Percentiles rank a stretch among this genome's conserved stretches.
phyloP scores from a whole-genome alignment of 2,329 filamentous ascomycete species.

The Trichoderma gracile region DNA sequence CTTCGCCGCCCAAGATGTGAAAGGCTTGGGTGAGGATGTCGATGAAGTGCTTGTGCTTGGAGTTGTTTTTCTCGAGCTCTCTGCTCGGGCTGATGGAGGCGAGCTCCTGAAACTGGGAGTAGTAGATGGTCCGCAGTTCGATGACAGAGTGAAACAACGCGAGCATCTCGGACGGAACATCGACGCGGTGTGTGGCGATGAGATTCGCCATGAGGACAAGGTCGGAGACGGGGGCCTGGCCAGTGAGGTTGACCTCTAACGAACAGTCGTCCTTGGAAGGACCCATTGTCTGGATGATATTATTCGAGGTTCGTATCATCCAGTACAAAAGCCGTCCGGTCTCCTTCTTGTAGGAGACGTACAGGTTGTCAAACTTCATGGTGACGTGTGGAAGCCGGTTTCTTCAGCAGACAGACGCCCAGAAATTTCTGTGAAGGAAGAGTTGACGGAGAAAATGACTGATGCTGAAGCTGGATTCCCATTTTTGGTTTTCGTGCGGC shows the following conservation, averaged over 20 bases:
- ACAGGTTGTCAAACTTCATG: conserved; percentile 38
- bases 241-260: conserved; percentile 40
- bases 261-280: conserved; percentile 26
- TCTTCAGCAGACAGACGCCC: not conserved
- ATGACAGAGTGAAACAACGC: conserved; percentile 44
- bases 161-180: conserved; percentile 40
- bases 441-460: not conserved
- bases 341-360: conserved; percentile 44
- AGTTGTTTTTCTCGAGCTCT: conserved; percentile 43
- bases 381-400: conserved; percentile 37
- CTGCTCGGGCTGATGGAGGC: conserved; percentile 38
- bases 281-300: conserved; percentile 35
- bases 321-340: conserved; percentile 42
- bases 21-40: conserved; percentile 43
- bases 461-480: not conserved
- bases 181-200: conserved; percentile 40
- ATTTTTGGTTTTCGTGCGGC: not conserved
- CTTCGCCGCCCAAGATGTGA: conserved; percentile 38
- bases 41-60: conserved; percentile 46
- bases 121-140: conserved; percentile 35
- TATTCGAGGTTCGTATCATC: conserved; percentile 43
- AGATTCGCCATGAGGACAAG: conserved; percentile 44
- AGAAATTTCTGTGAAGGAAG: not conserved
- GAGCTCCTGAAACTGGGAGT: conserved; percentile 38
- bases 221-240: conserved; percentile 40